phyloP scores from a whole-genome alignment of 2,329 filamentous ascomycete species.

The Colletotrichum tropicicola region DNA sequence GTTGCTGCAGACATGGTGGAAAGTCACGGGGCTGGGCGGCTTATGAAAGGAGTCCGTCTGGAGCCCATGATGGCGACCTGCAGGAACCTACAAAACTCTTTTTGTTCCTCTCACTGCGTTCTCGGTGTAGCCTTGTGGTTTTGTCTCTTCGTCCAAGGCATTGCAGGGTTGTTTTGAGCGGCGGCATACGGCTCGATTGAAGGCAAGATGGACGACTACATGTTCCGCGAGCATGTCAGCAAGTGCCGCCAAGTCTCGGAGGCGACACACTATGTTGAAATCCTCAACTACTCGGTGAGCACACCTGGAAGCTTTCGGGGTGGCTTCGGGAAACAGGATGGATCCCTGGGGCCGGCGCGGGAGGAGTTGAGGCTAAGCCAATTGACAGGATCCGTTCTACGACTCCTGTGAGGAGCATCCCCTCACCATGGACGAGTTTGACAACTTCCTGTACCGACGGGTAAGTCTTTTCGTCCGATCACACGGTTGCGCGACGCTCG shows the following conservation, averaged over 20 bases:
- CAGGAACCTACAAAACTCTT: constrained; percentile 22
- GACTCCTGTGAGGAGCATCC: constrained; percentile 61
- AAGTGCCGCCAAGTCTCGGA: constrained; percentile 60
- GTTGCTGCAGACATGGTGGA: constrained; percentile 15
- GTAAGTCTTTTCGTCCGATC: constrained; percentile 45
- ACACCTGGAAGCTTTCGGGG: neutral
- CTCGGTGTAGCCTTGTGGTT: constrained; percentile 10
- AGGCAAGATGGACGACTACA: constrained; percentile 64
- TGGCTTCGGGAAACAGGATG: neutral
- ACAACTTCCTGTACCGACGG: constrained; percentile 61
- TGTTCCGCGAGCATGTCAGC: constrained; percentile 59
- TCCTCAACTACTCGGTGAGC: constrained; percentile 67
- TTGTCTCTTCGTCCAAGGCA: constrained; percentile 1
- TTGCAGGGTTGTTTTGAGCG: neutral
- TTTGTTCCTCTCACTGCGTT: neutral
- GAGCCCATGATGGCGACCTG: constrained; percentile 20
- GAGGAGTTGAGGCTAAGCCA: neutral
- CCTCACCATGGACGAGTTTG: constrained; percentile 63
- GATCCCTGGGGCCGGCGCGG: neutral
- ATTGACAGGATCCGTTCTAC: constrained; percentile 55
- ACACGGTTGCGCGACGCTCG: neutral
- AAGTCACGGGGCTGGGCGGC: constrained; percentile 31
- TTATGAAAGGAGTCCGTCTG: constrained; percentile 30
- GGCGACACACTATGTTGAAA: constrained; percentile 64
- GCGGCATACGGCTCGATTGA: constrained; percentile 23